Evolutionary conservation across 2,329 filamentous ascomycete species (phyloP).

Genomic region (Scopulariopsis brevicaulis): DNA sequence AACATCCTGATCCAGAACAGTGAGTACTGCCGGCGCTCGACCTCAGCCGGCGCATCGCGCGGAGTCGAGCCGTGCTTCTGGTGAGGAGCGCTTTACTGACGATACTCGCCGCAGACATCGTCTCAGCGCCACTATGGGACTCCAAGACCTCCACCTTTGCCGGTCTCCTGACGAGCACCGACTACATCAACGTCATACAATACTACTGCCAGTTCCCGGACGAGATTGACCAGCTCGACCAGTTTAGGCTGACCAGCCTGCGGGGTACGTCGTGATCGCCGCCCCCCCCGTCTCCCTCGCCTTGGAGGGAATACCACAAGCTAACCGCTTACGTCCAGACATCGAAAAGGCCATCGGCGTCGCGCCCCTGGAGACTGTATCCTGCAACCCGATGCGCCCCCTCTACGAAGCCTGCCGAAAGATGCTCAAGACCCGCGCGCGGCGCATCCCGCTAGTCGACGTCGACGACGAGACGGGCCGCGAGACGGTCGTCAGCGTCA

Average conservation of each 20-base stretch:
- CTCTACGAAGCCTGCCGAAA: slow-evolving; percentile 90
- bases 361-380: slow-evolving; percentile 83
- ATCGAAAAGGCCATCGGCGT: slow-evolving; percentile 93
- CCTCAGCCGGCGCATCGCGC: background rate
- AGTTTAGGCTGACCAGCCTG: slow-evolving; percentile 85
- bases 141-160: slow-evolving; percentile 88
- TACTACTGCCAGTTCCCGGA: slow-evolving; percentile 98
- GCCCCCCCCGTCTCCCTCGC: background rate
- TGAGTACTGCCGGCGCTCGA: slow-evolving; percentile 21
- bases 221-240: slow-evolving; percentile 78
- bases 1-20: slow-evolving; percentile 94
- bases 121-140: slow-evolving; percentile 95
- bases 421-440: slow-evolving; percentile 88
- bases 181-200: slow-evolving; percentile 98
- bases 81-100: background rate
- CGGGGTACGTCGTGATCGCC: slow-evolving; percentile 50
- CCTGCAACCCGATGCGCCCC: slow-evolving; percentile 81
- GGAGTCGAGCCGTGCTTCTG: background rate
- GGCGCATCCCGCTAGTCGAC: slow-evolving; percentile 88
- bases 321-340: slow-evolving; percentile 40
- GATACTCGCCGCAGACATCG: slow-evolving; percentile 57
- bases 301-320: background rate
- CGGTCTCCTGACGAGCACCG: slow-evolving; percentile 85
- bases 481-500: slow-evolving; percentile 88
- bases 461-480: slow-evolving; percentile 87